Percentiles rank a stretch among this genome's conserved stretches.
Conservation (phyloP, 163 green algal species). For the Chlamydomonas reinhardtii region DNA sequence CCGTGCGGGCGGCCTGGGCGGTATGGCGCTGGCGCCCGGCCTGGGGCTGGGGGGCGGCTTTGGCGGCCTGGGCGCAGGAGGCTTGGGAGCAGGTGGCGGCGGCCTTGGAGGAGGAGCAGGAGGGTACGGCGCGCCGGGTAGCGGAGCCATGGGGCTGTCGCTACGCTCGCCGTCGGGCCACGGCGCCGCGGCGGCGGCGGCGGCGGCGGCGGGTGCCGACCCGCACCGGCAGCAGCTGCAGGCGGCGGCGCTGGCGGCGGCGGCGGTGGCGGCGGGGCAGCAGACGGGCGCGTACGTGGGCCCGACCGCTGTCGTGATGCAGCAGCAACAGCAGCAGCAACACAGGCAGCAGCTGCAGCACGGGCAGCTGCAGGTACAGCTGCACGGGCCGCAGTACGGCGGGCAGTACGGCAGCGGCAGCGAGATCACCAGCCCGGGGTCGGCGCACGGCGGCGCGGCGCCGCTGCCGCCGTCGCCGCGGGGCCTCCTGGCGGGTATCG, state of each 20-base stretch:
- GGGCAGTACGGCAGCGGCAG: background rate
- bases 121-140: no score
- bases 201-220: no score
- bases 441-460: background rate
- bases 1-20: background rate
- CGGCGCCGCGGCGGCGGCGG: no score
- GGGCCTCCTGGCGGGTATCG: background rate
- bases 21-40: no score
- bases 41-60: no score
- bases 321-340: background rate
- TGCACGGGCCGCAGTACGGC: background rate
- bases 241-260: no score
- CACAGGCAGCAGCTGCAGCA: background rate
- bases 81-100: no score
- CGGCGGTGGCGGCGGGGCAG: background rate
- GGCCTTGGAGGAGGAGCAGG: no score
- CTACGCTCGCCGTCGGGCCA: slow-evolving; percentile 4
- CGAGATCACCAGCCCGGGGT: slow-evolving; percentile 1
- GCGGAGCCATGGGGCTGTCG: background rate
- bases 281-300: no score
- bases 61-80: no score
- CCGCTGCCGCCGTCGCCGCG: slow-evolving; percentile 5
- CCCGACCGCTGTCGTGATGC: no score
- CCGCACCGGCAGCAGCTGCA: no score
- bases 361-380: background rate